Conservation (phyloP, 2,329 filamentous ascomycete species). For the Colletotrichum sidae region DNA sequence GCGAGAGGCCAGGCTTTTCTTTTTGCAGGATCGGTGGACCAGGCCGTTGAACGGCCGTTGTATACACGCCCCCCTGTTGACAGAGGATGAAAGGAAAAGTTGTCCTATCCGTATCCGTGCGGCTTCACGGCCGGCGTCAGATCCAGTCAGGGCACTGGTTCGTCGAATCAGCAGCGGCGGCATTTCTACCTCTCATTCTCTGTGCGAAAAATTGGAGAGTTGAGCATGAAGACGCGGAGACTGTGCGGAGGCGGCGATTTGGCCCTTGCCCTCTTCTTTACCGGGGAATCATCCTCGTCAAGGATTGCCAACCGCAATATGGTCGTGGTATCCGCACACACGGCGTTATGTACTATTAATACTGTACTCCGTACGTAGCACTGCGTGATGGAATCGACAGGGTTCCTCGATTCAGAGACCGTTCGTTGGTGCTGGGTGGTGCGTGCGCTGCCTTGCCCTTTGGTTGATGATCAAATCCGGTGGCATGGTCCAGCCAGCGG, state of each 20-base stretch:
- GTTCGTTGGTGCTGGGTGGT: conserved; percentile 2
- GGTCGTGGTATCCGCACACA: no score
- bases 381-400: neutral
- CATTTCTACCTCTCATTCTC: neutral
- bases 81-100: conserved; percentile 6
- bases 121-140: neutral
- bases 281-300: conserved; percentile 7
- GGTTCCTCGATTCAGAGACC: conserved; percentile 3
- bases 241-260: conserved; percentile 30
- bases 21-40: conserved; percentile 29
- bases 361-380: no score
- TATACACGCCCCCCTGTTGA: conserved; percentile 23
- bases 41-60: conserved; percentile 30
- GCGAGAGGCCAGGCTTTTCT: conserved; percentile 33
- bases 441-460: conserved; percentile 20
- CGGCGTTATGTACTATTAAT: no score
- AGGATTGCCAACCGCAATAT: conserved; percentile 16
- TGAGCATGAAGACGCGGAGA: conserved; percentile 11
- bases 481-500: conserved; percentile 12
- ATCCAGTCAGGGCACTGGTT: conserved; percentile 15
- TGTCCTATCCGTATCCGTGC: no score
- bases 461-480: conserved; percentile 7
- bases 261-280: conserved; percentile 30
- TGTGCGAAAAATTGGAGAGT: neutral
- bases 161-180: conserved; percentile 21